Conservation (phyloP, 345 rosid genomes). For the Eucalyptus cladocalyx region DNA sequence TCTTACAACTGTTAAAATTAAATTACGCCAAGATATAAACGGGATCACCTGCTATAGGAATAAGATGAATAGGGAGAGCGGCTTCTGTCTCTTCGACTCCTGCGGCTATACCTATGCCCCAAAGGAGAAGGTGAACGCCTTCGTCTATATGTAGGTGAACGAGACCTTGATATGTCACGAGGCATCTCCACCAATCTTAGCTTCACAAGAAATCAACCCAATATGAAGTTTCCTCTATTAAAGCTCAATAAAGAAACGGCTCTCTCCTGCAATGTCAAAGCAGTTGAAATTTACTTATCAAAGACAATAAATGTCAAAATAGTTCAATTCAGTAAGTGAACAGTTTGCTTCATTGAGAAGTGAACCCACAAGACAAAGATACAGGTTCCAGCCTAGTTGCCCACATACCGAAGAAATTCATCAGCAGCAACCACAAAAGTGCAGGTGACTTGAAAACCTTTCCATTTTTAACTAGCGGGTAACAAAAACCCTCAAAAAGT, state of each 20-base stretch:
- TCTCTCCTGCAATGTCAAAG: background rate
- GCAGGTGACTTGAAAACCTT: background rate
- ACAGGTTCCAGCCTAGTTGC: background rate
- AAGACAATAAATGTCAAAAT: background rate
- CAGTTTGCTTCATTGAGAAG: background rate
- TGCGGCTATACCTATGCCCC: conserved; percentile 58
- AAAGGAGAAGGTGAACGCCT: conserved; percentile 66
- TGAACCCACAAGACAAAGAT: background rate
- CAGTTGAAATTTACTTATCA: background rate
- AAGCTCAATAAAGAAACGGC: background rate
- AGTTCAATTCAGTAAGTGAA: background rate
- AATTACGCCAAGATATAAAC: conserved; percentile 17
- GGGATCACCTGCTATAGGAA: conserved; percentile 87
- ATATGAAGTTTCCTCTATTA: background rate
- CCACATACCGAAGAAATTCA: background rate
- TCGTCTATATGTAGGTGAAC: conserved; percentile 67
- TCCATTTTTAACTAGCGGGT: background rate
- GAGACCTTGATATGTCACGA: conserved; percentile 64
- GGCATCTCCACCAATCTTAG: conserved; percentile 45
- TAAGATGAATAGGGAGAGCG: conserved; percentile 65
- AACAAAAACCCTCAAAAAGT: background rate
- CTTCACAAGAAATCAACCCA: background rate
- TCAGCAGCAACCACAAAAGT: background rate
- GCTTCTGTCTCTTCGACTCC: conserved; percentile 76
- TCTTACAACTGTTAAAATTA: background rate